Base-by-base conservation (phyloP, 176 grass and related monocot genomes). In the Zea mays region DNA sequence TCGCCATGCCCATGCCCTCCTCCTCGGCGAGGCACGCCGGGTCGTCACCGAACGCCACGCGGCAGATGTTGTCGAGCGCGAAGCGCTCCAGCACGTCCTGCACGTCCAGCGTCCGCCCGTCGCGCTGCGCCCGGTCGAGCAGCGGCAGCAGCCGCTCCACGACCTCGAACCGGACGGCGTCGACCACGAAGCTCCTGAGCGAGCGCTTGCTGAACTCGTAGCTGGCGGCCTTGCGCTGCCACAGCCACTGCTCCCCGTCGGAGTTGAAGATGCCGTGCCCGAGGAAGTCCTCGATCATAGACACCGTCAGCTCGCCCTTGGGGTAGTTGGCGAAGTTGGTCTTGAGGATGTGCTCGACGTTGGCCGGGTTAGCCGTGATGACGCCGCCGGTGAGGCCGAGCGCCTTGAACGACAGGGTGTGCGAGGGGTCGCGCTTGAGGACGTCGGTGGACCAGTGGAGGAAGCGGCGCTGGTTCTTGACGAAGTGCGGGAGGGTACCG, bases 231-330 rank as follows among this genome's bases (percentile, higher is more conserved):
- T 89, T 92, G 48, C 90, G 86, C 84, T 92, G 86, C 8, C n/a
- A 17, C 62, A 60, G 81, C 92, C 92, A 95, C 16, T 55, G 59
- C 17, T 86, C 69, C 60, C 92, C 92, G 85, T 95, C 89, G 63
- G 80, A 58, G 82, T 91, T 95, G 79, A 95, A 91, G 79, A 95
- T 95, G 77, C 92, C 92, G 58, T 33, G 38, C 2, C 92, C 92
- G 51, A 91, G 88, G 10, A 95, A 73, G 76, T 94, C 92, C 3
- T 84, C 86, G 16, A 94, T 77, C 34, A 94, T 76, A 13, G 65
- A 68, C 65, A 79, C 86, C 19, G 92, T 84, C 73, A 91, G 71
- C 65, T 65, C 64, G 27, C 92, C 92, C 73, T 95, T 94, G 46
- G 92, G 92, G 56, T 89, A 94, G 62, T 94, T 94, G n/a, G 21